Evolutionary conservation across 257 asterid species (phyloP).

Genomic region (Thymus mandschuricus): DNA sequence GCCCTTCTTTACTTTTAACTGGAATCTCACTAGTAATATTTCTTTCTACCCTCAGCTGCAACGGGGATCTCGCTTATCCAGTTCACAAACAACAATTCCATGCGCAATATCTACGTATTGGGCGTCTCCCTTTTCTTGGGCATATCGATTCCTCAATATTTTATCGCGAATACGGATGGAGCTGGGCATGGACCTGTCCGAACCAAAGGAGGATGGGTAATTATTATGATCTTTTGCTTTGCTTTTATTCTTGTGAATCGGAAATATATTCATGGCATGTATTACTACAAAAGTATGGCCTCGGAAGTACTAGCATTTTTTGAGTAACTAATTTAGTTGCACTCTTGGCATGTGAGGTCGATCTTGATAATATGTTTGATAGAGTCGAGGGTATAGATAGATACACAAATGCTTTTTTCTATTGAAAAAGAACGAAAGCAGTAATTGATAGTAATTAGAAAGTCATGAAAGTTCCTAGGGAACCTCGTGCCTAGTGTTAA

Average conservation of each 20-base stretch:
- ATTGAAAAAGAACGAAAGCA: not conserved
- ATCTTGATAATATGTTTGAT: not conserved
- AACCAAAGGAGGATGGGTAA: slow-evolving; percentile 96
- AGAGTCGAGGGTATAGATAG: not conserved
- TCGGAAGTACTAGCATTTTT: not conserved
- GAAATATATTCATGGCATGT: not conserved
- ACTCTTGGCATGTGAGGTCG: slow-evolving; percentile 5
- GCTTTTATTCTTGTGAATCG: not conserved
- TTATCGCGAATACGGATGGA: slow-evolving; percentile 65
- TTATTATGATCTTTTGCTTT: slow-evolving; percentile 8
- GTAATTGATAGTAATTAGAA: not conserved
- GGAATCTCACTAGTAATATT: not conserved
- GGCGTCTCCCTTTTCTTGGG: slow-evolving; percentile 85
- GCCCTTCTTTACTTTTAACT: slow-evolving; percentile 10
- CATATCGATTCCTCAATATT: slow-evolving; percentile 85
- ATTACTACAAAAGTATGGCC: not conserved
- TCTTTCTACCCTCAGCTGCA: slow-evolving; percentile 66
- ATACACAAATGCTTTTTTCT: not conserved
- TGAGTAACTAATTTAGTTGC: not conserved
- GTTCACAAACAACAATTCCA: slow-evolving; percentile 85
- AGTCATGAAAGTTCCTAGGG: not conserved
- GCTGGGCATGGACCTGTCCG: slow-evolving; percentile 89
- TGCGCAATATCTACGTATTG: slow-evolving; percentile 82
- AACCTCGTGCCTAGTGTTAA: not conserved
- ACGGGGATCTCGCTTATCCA: slow-evolving; percentile 82